Evolutionary conservation across 805 yeast genomes (phyloP), one percentile per base, ranked within the genome.

Genomic region (Candida arabinofermentans): DNA sequence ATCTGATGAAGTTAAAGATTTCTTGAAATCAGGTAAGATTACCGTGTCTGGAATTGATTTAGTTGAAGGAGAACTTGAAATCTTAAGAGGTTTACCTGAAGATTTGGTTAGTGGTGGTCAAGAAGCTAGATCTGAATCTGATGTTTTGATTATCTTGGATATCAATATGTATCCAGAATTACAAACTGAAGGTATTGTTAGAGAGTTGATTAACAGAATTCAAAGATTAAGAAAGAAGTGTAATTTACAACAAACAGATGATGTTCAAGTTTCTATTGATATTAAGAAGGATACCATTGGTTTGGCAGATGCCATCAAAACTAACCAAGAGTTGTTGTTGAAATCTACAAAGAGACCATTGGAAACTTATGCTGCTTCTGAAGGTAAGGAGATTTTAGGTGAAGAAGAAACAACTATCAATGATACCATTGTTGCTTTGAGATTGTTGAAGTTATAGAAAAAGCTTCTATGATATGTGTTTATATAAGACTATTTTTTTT

Each of bases 171-270:
- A 93, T 61, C 87, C 88, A 32, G 96, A 90, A 54, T 75, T 91
- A 65, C 83, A 83, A 69, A 81, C 86, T 37, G 98, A 93, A 71
- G 98, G 98, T 65, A 74, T 86, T 55, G 96, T 96, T 6, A 87
- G 99, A 73, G 98, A 93, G 67, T 75, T 93, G 61, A 79, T 93
- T 59, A 93, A 93, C 78, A 89, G 99, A 69, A 88, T 93, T 53
- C 99, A 93, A 75, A 84, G 96, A 66, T 79, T 90, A 62, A 85
- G 99, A 70, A 93, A 93, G 83, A 89, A 90, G 77, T 89, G 86
- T 50, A 96, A 96, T 26, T 75, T 93, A 59, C 86, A 86, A 61
- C 90, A 95, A 48, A 91, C 97, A 34, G 99, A 93, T 62, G 99
- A 93, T 54, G 95, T 93, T 39, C 65, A 77, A 49, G 96, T 93